phyloP scores from a whole-genome alignment of 78 protist genomes.

The Acrasis kona region DNA sequence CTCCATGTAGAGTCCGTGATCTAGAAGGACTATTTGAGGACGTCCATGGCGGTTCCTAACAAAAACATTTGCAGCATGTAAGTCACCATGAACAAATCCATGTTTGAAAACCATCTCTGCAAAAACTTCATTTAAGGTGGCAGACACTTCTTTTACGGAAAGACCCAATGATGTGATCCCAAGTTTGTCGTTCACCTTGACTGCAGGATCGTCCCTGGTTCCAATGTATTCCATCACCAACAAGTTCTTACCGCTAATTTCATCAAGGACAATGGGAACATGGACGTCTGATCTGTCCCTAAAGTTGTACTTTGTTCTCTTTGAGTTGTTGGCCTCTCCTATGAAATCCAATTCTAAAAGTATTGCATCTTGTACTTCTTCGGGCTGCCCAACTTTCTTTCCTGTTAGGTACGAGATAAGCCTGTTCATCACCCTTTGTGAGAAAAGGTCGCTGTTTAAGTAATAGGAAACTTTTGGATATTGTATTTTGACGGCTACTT shows the following conservation, averaged over 20 bases:
- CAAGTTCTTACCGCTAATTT: too few relatives aligned
- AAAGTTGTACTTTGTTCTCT: conserved; percentile 35
- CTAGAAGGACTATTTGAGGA: neutral
- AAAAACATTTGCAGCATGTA: conserved; percentile 6
- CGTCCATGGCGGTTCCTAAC: neutral
- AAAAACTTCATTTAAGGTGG: neutral
- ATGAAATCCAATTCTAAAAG: conserved; percentile 38
- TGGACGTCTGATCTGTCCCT: conserved; percentile 6
- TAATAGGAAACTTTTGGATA: conserved; percentile 30
- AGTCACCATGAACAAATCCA: conserved; percentile 2
- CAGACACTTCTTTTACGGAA: neutral
- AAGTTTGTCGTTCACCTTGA: too few relatives aligned
- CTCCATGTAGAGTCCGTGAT: neutral
- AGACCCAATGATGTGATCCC: too few relatives aligned
- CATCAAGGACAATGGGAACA: too few relatives aligned
- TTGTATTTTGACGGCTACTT: conserved; percentile 55
- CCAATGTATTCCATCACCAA: too few relatives aligned
- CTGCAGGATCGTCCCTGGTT: too few relatives aligned
- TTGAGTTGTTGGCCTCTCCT: conserved; percentile 36
- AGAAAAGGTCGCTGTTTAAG: conserved; percentile 35
- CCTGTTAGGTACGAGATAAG: conserved; percentile 19
- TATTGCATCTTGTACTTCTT: conserved; percentile 29
- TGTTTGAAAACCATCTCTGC: neutral
- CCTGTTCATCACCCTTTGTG: conserved; percentile 24
- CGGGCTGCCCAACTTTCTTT: conserved; percentile 37